A percentile compares a stretch with the other conserved stretches of the same genome.
phyloP scores from a whole-genome alignment of 140 eudicot genomes.

The Flaveria floridana region DNA sequence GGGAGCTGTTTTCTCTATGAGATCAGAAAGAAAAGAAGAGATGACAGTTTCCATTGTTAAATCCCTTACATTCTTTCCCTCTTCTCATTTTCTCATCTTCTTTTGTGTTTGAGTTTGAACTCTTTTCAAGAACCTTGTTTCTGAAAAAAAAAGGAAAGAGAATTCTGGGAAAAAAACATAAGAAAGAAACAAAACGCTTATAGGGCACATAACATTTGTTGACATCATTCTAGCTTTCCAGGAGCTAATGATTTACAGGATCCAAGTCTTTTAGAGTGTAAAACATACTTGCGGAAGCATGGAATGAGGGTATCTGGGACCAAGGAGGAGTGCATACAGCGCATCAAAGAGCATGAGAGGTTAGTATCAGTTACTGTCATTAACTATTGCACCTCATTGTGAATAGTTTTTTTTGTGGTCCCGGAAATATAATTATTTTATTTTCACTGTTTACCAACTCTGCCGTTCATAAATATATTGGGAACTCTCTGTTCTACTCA shows the following conservation, averaged over 20 bases:
- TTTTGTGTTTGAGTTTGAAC: constrained; percentile 20
- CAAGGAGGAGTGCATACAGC: constrained; percentile 58
- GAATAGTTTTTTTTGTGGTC: not conserved
- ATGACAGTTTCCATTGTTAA: not conserved
- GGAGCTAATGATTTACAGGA: constrained; percentile 47
- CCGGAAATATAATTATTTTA: not conserved
- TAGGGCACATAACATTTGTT: constrained; percentile 10
- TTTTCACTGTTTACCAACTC: not conserved
- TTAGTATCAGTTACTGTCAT: constrained; percentile 35
- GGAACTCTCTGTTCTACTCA: not conserved
- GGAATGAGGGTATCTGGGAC: constrained; percentile 72
- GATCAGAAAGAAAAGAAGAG: not conserved
- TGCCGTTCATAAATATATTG: constrained; percentile 1
- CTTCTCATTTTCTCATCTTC: not conserved
- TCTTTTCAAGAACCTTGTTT: not conserved
- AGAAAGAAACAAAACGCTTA: constrained; percentile 2
- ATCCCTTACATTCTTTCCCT: constrained; percentile 8
- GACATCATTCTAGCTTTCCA: constrained; percentile 38
- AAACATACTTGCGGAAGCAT: constrained; percentile 53
- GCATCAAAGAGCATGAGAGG: constrained; percentile 76
- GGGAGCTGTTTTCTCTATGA: not conserved
- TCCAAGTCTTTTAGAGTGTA: constrained; percentile 51
- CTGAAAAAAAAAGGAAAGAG: not conserved
- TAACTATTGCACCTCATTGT: constrained; percentile 5
- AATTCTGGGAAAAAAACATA: not conserved